Base-by-base conservation (phyloP, 192 early-diverging fungal species). In the Entomortierella chlamydospora region DNA sequence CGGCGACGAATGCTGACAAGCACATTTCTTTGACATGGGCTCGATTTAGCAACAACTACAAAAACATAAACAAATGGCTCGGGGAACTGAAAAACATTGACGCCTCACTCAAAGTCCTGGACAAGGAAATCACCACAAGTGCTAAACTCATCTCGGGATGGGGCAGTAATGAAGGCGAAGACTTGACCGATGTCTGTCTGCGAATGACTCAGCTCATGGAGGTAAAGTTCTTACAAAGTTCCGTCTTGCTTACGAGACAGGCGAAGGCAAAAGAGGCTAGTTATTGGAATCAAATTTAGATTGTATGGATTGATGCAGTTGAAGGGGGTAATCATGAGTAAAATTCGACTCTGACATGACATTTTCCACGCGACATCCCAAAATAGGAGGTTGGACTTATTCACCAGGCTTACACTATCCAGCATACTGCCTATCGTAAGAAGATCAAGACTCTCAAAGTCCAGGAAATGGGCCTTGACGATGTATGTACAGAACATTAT, bases 161-260 rank as follows among this genome's bases (percentile, higher is more conserved):
- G 76, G 76, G 76, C 15, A 60, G 61, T 17, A 79, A 79, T 33
- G 76, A 79, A 33, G 76, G 76, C 28, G 76, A 79, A 30, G 76
- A 79, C 63, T 23, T 79, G 42, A 70, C 76, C 0, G 76, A 79
- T 65, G 52, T 79, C 42, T 79, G 76, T 41, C 76, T 70, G 23
- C 76, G 76, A 49, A 79, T 79, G 76, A 79, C 76, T 26, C 76
- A 79, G 51, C 42, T 79, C 23, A 79, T 79, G 76, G 76, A 79
- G 73, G 73, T 68, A 77, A 63, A 33, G 4, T n/a, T n/a, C n/a
- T n/a, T n/a, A n/a, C n/a, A n/a, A n/a, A n/a, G n/a, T n/a, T n/a
- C n/a, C n/a, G n/a, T n/a, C 34, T 54, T 57, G 56, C 7, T 57
- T 57, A 57, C 56, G 56, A 28, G 56, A 57, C 8, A 9, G n/a